Base-by-base conservation (phyloP, 805 yeast genomes). In the Candida verbasci region DNA sequence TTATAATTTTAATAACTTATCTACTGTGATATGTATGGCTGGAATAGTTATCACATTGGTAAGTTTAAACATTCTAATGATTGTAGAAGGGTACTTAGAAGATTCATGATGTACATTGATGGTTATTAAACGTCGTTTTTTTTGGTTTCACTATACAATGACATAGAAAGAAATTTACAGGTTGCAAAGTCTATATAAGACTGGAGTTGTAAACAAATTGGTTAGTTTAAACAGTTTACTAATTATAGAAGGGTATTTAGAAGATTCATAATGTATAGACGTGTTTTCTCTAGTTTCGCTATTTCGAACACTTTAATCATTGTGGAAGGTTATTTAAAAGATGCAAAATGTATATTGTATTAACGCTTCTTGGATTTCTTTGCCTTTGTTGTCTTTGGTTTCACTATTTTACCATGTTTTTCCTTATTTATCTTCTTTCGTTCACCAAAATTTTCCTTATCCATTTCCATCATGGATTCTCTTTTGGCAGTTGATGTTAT, bases 391-490 rank as follows among this genome's bases (percentile, higher is more conserved):
- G n/a, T n/a, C n/a, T 35, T 35, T 17, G 37, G 35, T 26, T 43
- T 38, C 34, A 35, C 31, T 7, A 24, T 24, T 35, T 29, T 37
- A n/a, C 34, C 38, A 29, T 40, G 47, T 53, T 71, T 74, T 32
- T 56, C 59, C 50, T 68, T 74, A 45, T 78, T 76, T 28, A 64
- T 72, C 49, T 66, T 70, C 44, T 68, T 70, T 47, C 73, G 73
- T 49, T 86, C 95, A 9, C 97, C 96, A 56, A 89, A 91, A 15
- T 78, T 75, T 43, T 86, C 96, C 43, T 76, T 77, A 44, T 91
- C 97, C 96, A 93, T 88, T 25, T 86, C 96, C 85, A 91, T 78
- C 37, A 83, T 56, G 3, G 96, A 85, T 56, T 89, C 96, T 47
- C 96, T 74, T 62, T 86, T 87, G 14, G 97, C 97, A 24, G 73